These are phyloP conservation scores for Aspergillus pseudoviridinutans DNA, from an alignment of 2,329 filamentous ascomycete genomes.

Conservation along the genomic window DNA sequence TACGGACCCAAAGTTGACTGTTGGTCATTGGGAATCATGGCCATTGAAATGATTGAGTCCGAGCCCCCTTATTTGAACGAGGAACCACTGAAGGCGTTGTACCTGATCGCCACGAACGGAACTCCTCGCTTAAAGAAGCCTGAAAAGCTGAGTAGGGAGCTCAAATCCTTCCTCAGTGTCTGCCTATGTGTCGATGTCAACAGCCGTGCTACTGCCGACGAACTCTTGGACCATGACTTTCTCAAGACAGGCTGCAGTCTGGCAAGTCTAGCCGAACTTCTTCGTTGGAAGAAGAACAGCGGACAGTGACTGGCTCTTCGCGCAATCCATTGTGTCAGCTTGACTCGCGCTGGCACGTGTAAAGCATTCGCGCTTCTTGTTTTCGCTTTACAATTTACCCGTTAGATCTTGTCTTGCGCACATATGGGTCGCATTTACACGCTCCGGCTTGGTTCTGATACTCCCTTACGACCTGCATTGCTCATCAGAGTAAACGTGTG, in stretches of 20 bases:
- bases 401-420: constrained; percentile 21
- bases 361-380: constrained; percentile 4
- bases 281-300: constrained; percentile 60
- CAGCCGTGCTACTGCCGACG: constrained; percentile 84
- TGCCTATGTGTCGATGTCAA: constrained; percentile 97
- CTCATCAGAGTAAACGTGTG: constrained; percentile 17
- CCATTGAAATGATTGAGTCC: constrained; percentile 99
- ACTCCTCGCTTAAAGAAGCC: constrained; percentile 97
- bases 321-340: background rate
- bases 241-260: constrained; percentile 85
- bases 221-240: constrained; percentile 90
- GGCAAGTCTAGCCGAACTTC: constrained; percentile 75
- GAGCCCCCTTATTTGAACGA: constrained; percentile 98
- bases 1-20: constrained; percentile 98
- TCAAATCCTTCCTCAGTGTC: constrained; percentile 94
- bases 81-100: constrained; percentile 93
- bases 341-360: background rate
- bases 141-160: constrained; percentile 94
- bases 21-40: constrained; percentile 99
- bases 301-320: constrained; percentile 26
- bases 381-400: constrained; percentile 18
- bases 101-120: constrained; percentile 96
- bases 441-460: constrained; percentile 21
- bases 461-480: constrained; percentile 23
- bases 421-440: constrained; percentile 30